These are phyloP conservation scores for Petrea volubilis DNA, from an alignment of 257 asterid genomes.

Conservation along the genomic window DNA sequence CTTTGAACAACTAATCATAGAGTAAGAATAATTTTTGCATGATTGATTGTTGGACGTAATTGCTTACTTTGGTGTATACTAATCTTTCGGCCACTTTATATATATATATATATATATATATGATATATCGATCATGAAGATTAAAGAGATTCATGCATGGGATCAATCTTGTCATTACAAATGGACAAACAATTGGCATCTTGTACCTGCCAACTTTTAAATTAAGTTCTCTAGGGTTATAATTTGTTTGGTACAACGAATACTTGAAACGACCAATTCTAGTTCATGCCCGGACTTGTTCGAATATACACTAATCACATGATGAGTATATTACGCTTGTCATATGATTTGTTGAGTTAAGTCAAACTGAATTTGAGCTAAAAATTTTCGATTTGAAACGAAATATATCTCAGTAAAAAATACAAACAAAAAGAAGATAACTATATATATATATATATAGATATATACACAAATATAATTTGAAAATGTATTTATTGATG, in stretches of 20 bases:
- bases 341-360: no score
- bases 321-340: no score
- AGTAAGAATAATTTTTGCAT: background rate
- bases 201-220: background rate
- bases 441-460: no score
- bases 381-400: no score
- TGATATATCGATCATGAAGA: background rate
- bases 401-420: no score
- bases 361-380: no score
- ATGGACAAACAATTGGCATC: slow-evolving; percentile 1
- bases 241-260: slow-evolving; percentile 12
- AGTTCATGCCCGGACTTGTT: no score
- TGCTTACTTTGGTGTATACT: background rate
- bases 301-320: no score
- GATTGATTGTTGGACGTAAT: slow-evolving; percentile 3
- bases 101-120: slow-evolving; percentile 1
- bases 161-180: slow-evolving; percentile 8
- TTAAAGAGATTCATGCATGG: background rate
- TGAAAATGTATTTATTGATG: no score
- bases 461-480: no score
- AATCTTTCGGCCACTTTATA: slow-evolving; percentile 3
- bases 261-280: no score
- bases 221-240: slow-evolving; percentile 1
- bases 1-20: slow-evolving; percentile 3
- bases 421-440: no score